Conservation (phyloP, 2,329 filamentous ascomycete species). For the Colletotrichum sp. region DNA sequence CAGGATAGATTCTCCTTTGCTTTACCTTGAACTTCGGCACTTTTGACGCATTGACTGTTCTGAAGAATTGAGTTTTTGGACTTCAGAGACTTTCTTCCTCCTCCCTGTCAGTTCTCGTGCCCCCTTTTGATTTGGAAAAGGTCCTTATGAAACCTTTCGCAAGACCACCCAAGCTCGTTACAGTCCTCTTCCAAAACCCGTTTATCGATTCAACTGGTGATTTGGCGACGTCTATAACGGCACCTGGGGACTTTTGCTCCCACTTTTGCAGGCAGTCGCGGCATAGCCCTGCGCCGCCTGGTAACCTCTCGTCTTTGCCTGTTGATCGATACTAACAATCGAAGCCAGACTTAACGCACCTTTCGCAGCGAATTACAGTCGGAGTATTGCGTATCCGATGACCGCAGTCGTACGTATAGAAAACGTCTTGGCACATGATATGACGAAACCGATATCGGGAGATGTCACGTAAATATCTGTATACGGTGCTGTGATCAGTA, state of each 20-base stretch:
- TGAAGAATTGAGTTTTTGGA: not conserved
- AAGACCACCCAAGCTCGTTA: not conserved
- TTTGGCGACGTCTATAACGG: not conserved
- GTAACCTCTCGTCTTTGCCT: not conserved
- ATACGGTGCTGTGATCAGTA: not conserved
- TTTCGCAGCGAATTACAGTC: not conserved
- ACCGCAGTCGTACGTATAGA: not conserved
- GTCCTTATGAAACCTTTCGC: not conserved
- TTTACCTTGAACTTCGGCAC: not conserved
- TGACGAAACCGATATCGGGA: not conserved
- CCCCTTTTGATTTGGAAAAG: not conserved
- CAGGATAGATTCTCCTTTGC: not conserved
- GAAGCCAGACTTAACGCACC: not conserved
- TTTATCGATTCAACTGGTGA: not conserved
- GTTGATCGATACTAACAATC: not conserved
- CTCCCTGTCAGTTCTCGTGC: not conserved
- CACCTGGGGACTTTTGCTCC: not conserved
- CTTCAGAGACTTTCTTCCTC: not conserved
- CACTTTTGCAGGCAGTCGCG: not conserved
- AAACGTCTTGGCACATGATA: not conserved
- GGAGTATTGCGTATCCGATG: not conserved
- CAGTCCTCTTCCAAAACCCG: not conserved
- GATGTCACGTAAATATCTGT: not conserved
- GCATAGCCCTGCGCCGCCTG: not conserved
- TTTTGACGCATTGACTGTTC: not conserved